Evolutionary conservation across 2,329 filamentous ascomycete genomes (phyloP).

Genomic region (Biscogniauxia mediterranea): DNA sequence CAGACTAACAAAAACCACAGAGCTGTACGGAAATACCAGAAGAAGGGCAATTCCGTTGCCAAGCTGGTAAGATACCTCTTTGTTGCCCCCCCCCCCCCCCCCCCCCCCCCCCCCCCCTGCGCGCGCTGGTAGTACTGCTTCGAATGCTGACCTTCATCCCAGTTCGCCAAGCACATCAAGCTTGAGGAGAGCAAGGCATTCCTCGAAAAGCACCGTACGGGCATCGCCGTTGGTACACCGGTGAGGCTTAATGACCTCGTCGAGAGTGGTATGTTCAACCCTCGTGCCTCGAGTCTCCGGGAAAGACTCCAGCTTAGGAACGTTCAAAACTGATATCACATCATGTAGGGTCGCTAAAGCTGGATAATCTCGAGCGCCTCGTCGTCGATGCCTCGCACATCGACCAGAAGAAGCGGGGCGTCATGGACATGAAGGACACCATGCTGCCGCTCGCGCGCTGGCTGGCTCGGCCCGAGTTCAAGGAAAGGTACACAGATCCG

Average conservation of each 20-base stretch:
- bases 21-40: constrained; percentile 73
- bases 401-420: constrained; percentile 88
- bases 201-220: constrained; percentile 67
- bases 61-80: constrained; percentile 60
- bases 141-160: constrained; percentile 12
- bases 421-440: constrained; percentile 94
- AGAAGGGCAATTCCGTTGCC: constrained; percentile 72
- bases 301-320: constrained; percentile 4
- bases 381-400: constrained; percentile 91
- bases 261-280: constrained; percentile 63
- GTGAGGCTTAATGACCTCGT: constrained; percentile 78
- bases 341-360: constrained; percentile 61
- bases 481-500: constrained; percentile 62
- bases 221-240: constrained; percentile 89
- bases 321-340: constrained; percentile 12
- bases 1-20: constrained; percentile 39
- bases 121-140: not conserved
- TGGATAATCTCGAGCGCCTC: constrained; percentile 71
- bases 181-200: constrained; percentile 79
- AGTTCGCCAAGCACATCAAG: constrained; percentile 98
- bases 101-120: no score
- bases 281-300: not conserved
- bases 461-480: constrained; percentile 68
- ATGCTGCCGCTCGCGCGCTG: constrained; percentile 77
- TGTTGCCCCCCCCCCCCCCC: no score